phyloP scores from a whole-genome alignment of 148 eudicot species.

The Salicornia ramosissima region DNA sequence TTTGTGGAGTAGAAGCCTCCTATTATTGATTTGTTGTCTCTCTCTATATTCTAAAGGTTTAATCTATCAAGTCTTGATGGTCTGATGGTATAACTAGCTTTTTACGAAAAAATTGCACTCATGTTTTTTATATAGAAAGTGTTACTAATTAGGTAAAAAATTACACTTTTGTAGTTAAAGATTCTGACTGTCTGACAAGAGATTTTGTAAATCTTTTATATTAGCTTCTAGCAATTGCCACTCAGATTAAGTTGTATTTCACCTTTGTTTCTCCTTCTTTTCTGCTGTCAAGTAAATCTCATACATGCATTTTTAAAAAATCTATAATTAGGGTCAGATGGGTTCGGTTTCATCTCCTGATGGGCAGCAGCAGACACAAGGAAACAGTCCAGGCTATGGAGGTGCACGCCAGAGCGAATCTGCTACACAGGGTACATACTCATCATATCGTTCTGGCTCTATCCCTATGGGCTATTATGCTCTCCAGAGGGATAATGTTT shows the following conservation, averaged over 20 bases:
- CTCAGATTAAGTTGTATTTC: too few relatives aligned
- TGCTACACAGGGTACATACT: conserved; percentile 49
- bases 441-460: conserved; percentile 63
- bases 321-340: conserved; percentile 48
- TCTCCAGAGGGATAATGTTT: conserved; percentile 64
- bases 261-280: not conserved
- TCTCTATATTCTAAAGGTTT: not conserved
- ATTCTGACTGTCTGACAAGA: too few relatives aligned
- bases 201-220: too few relatives aligned
- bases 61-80: not conserved
- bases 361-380: conserved; percentile 54
- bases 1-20: too few relatives aligned
- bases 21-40: not conserved
- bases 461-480: conserved; percentile 64
- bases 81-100: too few relatives aligned
- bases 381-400: conserved; percentile 51
- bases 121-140: too few relatives aligned
- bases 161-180: too few relatives aligned
- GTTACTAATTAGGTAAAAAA: too few relatives aligned
- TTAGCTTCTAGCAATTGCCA: too few relatives aligned
- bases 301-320: not conserved
- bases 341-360: conserved; percentile 67
- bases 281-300: not conserved
- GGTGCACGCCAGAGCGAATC: conserved; percentile 52
- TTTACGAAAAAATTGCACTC: too few relatives aligned